Evolutionary conservation across 2,329 filamentous ascomycete genomes (phyloP), one percentile per base, ranked within the genome.

Genomic region (Aspergillus carbonarius): DNA sequence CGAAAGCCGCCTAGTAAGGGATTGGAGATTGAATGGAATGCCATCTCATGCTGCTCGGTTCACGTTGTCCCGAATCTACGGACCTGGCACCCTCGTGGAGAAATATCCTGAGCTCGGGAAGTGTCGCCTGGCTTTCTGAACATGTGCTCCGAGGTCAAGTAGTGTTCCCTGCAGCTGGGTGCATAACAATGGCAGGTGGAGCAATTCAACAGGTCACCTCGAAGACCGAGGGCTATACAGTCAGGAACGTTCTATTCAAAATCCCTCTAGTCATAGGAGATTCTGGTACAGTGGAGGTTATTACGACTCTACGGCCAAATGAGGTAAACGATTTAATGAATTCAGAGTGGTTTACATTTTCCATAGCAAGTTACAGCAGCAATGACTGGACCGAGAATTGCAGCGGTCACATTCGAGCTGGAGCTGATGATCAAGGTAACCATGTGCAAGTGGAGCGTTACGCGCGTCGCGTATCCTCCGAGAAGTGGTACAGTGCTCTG

Each of bases 121-220:
- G 72, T 37, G 60, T 68, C 0, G 61, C 70, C 0, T 75, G 73
- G 73, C 54, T 75, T 9, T 40, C 47, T 1, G 70, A 74, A 23
- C 73, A 75, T 58, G 50, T 63, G 2, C 57, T 73, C 10, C 53
- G 62, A 20, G 60, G 46, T 0, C 54, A 66, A 2, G 55, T 67
- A 12, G 57, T 69, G 5, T 72, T 70, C 35, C 69, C 69, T 1
- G 61, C 58, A 6, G 68, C 68, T 0, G 68, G 61, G 0, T 72
- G 70, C 52, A 47, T 69, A 20, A 49, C 64, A 1, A 69, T 70
- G 63, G 62, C 63, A 18, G 64, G 64, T 2, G 67, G 70, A 47
- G 68, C 67, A 1, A 55, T 63, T n/a, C 34, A n/a, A 9, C 34
- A 37, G 12, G 6, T 37, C 15, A 13, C 34, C 34, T n/a, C 34